phyloP scores from a whole-genome alignment of 2,329 filamentous ascomycete genomes.

The Ustulina deusta region DNA sequence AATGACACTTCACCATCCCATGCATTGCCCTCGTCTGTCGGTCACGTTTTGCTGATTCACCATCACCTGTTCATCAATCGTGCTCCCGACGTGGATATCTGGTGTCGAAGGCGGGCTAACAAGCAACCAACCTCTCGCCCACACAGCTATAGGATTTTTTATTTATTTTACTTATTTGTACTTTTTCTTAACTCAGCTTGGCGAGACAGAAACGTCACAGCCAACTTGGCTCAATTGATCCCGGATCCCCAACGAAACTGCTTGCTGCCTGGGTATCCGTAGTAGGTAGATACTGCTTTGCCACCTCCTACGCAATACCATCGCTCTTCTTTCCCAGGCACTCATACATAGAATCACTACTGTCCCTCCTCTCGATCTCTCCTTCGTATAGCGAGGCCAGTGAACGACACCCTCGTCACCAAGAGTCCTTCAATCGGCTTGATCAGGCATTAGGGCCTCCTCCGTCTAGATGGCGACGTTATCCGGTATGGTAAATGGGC shows the following conservation, averaged over 20 bases:
- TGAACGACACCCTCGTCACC: background rate
- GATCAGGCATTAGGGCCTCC: background rate
- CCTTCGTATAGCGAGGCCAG: background rate
- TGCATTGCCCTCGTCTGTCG: background rate
- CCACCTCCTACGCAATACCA: slow-evolving; percentile 4
- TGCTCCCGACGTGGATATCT: slow-evolving; percentile 4
- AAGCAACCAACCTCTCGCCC: background rate
- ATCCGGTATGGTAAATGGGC: slow-evolving; percentile 43
- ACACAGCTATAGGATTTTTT: slow-evolving; percentile 8
- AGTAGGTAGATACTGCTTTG: background rate
- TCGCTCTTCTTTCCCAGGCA: background rate
- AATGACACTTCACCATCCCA: slow-evolving; percentile 19
- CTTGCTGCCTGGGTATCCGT: slow-evolving; percentile 26
- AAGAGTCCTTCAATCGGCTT: background rate
- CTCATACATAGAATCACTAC: slow-evolving; percentile 7
- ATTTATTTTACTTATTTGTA: background rate
- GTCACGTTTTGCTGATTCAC: slow-evolving; percentile 13
- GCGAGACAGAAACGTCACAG: background rate
- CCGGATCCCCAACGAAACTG: slow-evolving; percentile 27
- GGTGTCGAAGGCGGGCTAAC: background rate
- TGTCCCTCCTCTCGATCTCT: background rate
- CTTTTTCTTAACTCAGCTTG: background rate
- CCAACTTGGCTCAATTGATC: slow-evolving; percentile 23
- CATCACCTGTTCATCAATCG: slow-evolving; percentile 17
- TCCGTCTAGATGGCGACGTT: slow-evolving; percentile 33